phyloP scores from a whole-genome alignment of 2,329 filamentous ascomycete species.

The Ampelomyces quisqualis region DNA sequence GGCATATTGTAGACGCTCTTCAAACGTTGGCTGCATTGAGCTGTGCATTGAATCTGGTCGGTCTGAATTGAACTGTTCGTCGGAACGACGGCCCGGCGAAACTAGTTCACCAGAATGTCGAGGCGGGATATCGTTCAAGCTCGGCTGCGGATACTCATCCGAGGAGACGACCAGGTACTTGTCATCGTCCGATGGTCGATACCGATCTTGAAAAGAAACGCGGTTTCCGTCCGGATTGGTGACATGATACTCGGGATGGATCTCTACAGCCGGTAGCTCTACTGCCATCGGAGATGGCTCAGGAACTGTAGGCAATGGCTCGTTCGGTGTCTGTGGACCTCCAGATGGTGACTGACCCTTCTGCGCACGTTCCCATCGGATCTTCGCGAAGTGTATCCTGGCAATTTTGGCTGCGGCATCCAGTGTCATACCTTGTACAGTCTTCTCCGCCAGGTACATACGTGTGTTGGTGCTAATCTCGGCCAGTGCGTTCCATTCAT shows the following conservation, averaged over 20 bases:
- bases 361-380: slow-evolving; percentile 60
- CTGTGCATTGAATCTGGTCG: slow-evolving; percentile 26
- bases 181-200: slow-evolving; percentile 44
- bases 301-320: slow-evolving; percentile 38
- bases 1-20: slow-evolving; percentile 18
- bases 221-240: slow-evolving; percentile 14
- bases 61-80: slow-evolving; percentile 31
- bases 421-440: slow-evolving; percentile 75
- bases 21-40: slow-evolving; percentile 31
- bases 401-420: slow-evolving; percentile 78
- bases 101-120: slow-evolving; percentile 65
- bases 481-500: slow-evolving; percentile 91
- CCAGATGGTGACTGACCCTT: slow-evolving; percentile 29
- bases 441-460: slow-evolving; percentile 72
- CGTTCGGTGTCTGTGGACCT: slow-evolving; percentile 32
- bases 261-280: slow-evolving; percentile 60
- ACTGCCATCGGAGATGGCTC: slow-evolving; percentile 53
- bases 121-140: slow-evolving; percentile 36
- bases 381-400: slow-evolving; percentile 76
- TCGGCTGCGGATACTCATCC: slow-evolving; percentile 57
- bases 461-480: slow-evolving; percentile 93
- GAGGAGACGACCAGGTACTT: slow-evolving; percentile 59
- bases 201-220: slow-evolving; percentile 42
- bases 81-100: slow-evolving; percentile 44
- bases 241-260: slow-evolving; percentile 41